phyloP scores from a whole-genome alignment of 2,329 filamentous ascomycete genomes.

The Colletotrichum sublineola region DNA sequence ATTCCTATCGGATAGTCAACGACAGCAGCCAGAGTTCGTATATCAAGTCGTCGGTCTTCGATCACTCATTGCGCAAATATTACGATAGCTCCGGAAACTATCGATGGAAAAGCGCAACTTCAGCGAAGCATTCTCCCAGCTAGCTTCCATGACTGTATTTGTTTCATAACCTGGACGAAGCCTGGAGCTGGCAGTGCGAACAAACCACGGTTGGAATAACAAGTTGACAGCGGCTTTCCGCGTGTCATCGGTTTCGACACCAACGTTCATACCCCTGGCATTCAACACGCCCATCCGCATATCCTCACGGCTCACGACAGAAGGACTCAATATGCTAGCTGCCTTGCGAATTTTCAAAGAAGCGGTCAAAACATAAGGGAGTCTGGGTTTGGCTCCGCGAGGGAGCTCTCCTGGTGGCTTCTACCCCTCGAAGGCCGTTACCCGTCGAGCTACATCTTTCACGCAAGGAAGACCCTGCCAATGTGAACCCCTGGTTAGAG shows the following conservation, averaged over 20 bases:
- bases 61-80: neutral
- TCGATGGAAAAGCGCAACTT: neutral
- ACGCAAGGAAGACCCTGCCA: slow-evolving; percentile 8
- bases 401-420: neutral
- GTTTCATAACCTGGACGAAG: neutral
- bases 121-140: neutral
- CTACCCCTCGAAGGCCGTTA: neutral
- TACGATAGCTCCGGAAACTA: neutral
- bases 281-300: slow-evolving; percentile 20
- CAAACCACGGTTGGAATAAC: slow-evolving; percentile 1
- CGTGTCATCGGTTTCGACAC: slow-evolving; percentile 27
- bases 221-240: slow-evolving; percentile 36
- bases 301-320: slow-evolving; percentile 13
- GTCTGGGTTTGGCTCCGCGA: neutral
- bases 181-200: slow-evolving; percentile 11
- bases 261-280: slow-evolving; percentile 14
- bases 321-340: slow-evolving; percentile 21
- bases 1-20: neutral
- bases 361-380: slow-evolving; percentile 24
- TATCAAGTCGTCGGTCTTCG: neutral
- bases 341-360: slow-evolving; percentile 34
- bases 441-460: neutral
- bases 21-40: neutral
- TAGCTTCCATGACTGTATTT: neutral
- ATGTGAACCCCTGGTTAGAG: slow-evolving; percentile 2